Evolutionary conservation across 2,329 filamentous ascomycete genomes (phyloP).

Genomic region (Cadophora luteo-olivacea): DNA sequence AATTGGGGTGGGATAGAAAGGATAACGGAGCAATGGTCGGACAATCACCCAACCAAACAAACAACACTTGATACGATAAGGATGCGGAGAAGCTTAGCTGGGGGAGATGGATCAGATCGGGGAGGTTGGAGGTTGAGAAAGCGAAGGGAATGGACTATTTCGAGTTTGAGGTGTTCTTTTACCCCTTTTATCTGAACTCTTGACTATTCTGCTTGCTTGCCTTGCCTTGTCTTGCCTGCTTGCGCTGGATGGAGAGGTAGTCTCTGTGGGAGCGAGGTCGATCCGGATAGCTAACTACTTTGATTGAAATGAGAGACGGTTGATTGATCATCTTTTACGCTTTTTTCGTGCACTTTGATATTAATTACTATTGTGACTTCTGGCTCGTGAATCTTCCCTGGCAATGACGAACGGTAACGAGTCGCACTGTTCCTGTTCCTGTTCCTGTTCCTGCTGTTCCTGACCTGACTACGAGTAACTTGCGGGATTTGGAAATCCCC

Average conservation of each 20-base stretch:
- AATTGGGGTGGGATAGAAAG: conserved; percentile 5
- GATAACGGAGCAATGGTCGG: conserved; percentile 7
- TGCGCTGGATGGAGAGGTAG: conserved; percentile 7
- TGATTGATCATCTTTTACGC: neutral
- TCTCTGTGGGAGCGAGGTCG: neutral
- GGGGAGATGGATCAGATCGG: neutral
- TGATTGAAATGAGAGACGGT: conserved; percentile 10
- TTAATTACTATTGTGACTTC: too few species aligned
- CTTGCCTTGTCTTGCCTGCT: neutral
- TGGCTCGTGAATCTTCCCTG: too few species aligned
- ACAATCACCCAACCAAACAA: neutral
- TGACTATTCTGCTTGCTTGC: conserved; percentile 4
- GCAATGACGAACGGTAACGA: too few species aligned
- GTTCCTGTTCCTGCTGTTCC: neutral
- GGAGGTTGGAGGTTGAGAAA: neutral
- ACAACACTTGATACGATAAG: conserved; percentile 11
- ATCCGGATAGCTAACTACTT: conserved; percentile 5
- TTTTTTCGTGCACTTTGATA: neutral
- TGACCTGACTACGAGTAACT: neutral
- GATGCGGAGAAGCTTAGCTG: neutral
- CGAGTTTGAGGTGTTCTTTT: conserved; percentile 1
- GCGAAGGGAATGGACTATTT: neutral
- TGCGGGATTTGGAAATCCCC: too few species aligned
- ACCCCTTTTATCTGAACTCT: conserved; percentile 6
- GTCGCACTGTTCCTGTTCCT: too few species aligned